These are phyloP conservation scores for Trametes pubescens DNA, from an alignment of 1,284 basidiomycete genomes.

Conservation along the genomic window DNA sequence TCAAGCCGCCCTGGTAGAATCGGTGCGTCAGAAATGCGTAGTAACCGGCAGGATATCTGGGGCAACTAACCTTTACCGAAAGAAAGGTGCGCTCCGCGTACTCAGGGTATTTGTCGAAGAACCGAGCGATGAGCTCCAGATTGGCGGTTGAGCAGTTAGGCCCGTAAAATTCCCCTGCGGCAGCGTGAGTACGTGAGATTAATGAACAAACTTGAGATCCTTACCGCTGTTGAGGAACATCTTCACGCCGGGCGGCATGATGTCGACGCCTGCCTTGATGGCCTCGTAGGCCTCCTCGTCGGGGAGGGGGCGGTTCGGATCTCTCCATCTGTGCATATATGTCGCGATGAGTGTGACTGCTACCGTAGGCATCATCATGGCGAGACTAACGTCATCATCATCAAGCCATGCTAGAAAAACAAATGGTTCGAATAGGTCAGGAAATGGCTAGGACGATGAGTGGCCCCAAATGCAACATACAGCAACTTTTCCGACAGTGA, in stretches of 20 bases:
- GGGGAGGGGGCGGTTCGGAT: slow-evolving; percentile 44
- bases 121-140: slow-evolving; percentile 51
- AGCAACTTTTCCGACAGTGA: slow-evolving; percentile 47
- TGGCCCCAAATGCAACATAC: slow-evolving; percentile 38
- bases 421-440: not conserved
- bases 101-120: slow-evolving; percentile 60
- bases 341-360: not conserved
- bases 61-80: not conserved
- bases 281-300: slow-evolving; percentile 67
- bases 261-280: slow-evolving; percentile 69
- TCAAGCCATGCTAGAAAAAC: slow-evolving; percentile 54
- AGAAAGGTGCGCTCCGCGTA: slow-evolving; percentile 60
- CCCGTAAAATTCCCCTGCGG: slow-evolving; percentile 43
- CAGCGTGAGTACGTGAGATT: slow-evolving; percentile 16
- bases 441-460: no score
- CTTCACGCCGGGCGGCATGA: slow-evolving; percentile 55
- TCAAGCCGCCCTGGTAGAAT: slow-evolving; percentile 48
- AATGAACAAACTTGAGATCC: slow-evolving; percentile 37
- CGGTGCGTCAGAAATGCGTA: not conserved
- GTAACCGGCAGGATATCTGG: not conserved
- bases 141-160: slow-evolving; percentile 46
- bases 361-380: not conserved
- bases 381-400: slow-evolving; percentile 56
- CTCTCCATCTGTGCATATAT: slow-evolving; percentile 42
- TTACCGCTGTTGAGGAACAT: slow-evolving; percentile 57